Percentiles rank a stretch among this genome's conserved stretches.
Conservation (phyloP, 2,329 filamentous ascomycete species). For the Aspergillus luchuensis region DNA sequence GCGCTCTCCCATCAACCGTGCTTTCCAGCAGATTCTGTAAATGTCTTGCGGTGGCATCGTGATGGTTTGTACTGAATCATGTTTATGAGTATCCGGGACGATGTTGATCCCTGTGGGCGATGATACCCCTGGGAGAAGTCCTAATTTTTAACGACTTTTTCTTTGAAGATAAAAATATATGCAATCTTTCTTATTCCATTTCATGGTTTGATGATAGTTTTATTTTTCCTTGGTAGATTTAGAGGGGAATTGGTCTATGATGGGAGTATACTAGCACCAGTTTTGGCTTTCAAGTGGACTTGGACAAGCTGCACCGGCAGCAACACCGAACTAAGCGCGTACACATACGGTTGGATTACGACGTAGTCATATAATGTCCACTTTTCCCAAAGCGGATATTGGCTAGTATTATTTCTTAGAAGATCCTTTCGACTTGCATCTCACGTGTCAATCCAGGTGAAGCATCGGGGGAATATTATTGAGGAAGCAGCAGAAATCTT, state of each 20-base stretch:
- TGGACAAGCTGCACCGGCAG: not conserved
- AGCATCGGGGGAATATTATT: not conserved
- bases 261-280: not conserved
- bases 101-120: slow-evolving; percentile 18
- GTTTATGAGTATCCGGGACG: slow-evolving; percentile 31
- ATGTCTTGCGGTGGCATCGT: slow-evolving; percentile 22
- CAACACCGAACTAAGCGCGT: not conserved
- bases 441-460: not conserved
- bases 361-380: too few relatives aligned
- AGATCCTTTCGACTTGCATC: not conserved
- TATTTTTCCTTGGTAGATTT: slow-evolving; percentile 20
- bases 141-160: slow-evolving; percentile 25
- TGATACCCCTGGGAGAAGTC: slow-evolving; percentile 14
- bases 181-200: not conserved
- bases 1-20: slow-evolving; percentile 93
- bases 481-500: not conserved
- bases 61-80: slow-evolving; percentile 27
- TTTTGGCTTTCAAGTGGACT: not conserved
- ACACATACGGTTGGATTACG: not conserved
- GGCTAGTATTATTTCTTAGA: not conserved
- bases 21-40: slow-evolving; percentile 97
- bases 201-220: not conserved
- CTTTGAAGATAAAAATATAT: slow-evolving; percentile 18
- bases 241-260: slow-evolving; percentile 9
- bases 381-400: not conserved